Base-by-base conservation (phyloP, 257 asterid genomes). In the Fraxinus excelsior region DNA sequence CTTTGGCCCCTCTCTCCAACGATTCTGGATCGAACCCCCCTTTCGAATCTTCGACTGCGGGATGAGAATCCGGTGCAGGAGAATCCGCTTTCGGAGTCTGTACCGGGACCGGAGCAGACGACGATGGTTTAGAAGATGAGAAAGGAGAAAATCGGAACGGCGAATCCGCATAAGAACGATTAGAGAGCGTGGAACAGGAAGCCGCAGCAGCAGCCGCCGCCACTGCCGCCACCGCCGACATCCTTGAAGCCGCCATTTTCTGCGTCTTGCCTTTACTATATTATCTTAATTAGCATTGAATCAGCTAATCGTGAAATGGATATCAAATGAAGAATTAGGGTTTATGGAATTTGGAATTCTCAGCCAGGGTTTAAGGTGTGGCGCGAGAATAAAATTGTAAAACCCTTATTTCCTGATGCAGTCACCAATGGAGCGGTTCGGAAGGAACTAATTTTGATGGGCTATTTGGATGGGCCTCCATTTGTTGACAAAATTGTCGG, bases 1-100 rank as follows among this genome's bases (percentile, higher is more conserved):
- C 93, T 77, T 85, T 89, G 60, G 99, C 99, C 31, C 90, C 97
- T 75, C 93, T 88, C 85, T 93, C 98, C 78, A 93, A 78, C 3
- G 92, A 78, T 68, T 87, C 91, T 4, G 97, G 95, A 80, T 96
- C 92, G 67, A 95, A 95, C 44, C 93, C 97, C 21, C 89, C 76
- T 80, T 85, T 87, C 26, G 91, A 84, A 72, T 85, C 97, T 56
- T 91, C 99, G 12, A 74, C 82, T 31, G 86, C 81, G n/a, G 93
- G 78, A 21, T 74, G 83, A 67, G 90, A 28, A 79, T 79, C 92
- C 58, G 94, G 84, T 34, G 76, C 88, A 4, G 93, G 38, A 51
- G 75, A 62, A 19, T 82, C 91, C 72, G 82, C 18, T 13, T 64
- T 71, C 16, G 83, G 58, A 46, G 74, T 80, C 64, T 80, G 84